Evolutionary conservation across 2,329 filamentous ascomycete species (phyloP), one percentile per base, ranked within the genome.

Genomic region (Aspergillus sp.): DNA sequence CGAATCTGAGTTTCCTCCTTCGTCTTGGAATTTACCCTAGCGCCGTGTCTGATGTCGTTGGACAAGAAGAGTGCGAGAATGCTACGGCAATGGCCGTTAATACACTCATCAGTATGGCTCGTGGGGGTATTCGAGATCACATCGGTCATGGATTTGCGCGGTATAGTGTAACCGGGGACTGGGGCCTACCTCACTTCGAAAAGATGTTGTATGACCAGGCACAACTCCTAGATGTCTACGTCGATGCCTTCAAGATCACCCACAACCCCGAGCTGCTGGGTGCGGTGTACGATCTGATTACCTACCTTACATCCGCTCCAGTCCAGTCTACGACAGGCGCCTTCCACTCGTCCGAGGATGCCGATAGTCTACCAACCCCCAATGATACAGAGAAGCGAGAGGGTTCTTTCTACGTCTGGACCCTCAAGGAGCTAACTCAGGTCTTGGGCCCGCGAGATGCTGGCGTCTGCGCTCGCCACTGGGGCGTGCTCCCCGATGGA

Each of bases 191-290:
- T 11, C 93, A 96, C 72, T 99, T 98, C 67, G 95, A 99, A 78
- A 98, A 98, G 79, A 92, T 98, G 84, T 84, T 97, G 9, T 92
- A 91, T 55, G 95, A 98, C 70, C 96, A 99, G 68, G 88, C 90
- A 0, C 88, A 97, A 64, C 82, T 98, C 1, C 78, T 99, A 2
- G 84, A 88, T 23, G 82, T 95, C 6, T 98, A 95, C 67, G 81
- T 96, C 6, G 92, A 97, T 68, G 93, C 90, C 0, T 98, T 93
- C 81, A 81, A 91, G 14, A 76, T 87, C 25, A 86, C 83, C 0
- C 81, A 83, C 50, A 82, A 88, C 11, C 82, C 84, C 4, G 90
- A 96, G 66, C 86, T 96, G 58, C 83, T 91, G 12, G 87, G 90
- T 44, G 87, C 89, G 2, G 88, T 95, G 2, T 84, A 91, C 63